Conservation (phyloP, 306 rosid species). For the Cajanus cajan region DNA sequence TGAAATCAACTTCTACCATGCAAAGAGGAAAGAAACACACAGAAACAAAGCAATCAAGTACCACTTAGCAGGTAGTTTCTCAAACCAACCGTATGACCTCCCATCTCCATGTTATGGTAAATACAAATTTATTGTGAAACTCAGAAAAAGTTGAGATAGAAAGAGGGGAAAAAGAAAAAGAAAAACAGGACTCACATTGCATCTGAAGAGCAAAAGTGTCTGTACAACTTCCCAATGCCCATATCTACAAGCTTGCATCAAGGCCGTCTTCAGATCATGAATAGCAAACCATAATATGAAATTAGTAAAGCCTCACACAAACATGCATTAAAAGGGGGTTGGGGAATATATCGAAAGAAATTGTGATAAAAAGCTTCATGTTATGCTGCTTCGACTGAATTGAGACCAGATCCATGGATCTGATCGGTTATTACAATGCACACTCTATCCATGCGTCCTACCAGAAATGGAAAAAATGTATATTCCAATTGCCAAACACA, state of each 20-base stretch:
- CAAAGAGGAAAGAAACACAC: constrained; percentile 9
- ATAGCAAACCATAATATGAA: constrained; percentile 29
- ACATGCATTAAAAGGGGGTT: background rate
- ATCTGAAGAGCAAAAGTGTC: constrained; percentile 76
- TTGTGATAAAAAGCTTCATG: background rate
- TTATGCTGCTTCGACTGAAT: constrained; percentile 10
- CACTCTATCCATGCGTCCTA: background rate
- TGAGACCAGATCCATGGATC: constrained; percentile 25
- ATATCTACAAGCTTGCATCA: constrained; percentile 98
- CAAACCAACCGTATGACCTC: background rate
- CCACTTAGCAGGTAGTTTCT: background rate
- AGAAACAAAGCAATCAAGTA: background rate
- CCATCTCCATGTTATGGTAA: background rate
- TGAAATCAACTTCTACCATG: background rate
- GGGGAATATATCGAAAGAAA: background rate
- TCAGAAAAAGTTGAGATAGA: background rate
- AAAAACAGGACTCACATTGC: constrained; percentile 63
- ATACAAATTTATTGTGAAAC: background rate
- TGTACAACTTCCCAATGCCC: constrained; percentile 96
- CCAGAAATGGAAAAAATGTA: background rate
- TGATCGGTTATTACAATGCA: constrained; percentile 2
- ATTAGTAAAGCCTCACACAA: background rate
- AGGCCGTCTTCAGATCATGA: constrained; percentile 80
- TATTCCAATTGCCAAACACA: background rate
- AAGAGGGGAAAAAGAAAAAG: background rate